Evolutionary conservation across 495 filamentous ascomycete genomes (phyloP), one percentile per base, ranked within the genome.

Genomic region (Chaetomium fimeti): DNA sequence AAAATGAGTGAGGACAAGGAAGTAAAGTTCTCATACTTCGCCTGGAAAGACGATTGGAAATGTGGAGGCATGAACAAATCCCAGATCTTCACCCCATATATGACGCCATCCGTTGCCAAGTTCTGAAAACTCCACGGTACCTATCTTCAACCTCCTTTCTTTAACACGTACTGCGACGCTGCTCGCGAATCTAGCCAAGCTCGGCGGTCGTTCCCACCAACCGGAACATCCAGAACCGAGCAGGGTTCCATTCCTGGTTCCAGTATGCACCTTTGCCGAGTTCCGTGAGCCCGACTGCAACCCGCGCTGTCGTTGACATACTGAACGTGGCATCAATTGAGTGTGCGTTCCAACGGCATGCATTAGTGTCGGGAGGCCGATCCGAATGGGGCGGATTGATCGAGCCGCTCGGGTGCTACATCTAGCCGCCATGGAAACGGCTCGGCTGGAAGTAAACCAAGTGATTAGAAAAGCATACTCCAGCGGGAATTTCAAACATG

Each of bases 81-180:
- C 51, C 28, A 40, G 16, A 38, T 22, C 36, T 15, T 57, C 38
- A 18, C 32, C 6, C 29, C 18, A 13, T 36, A 43, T 43, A 47
- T 59, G 56, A 59, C 56, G 56, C 56, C 56, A 59, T 59, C 20
- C 24, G 11, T 15, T 59, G 16, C 56, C 56, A n/a, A 43, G 42
- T 36, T 13, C 15, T 20, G 15, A 25, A n/a, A 22, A 2, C 29
- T 15, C n/a, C 29, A 57, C n/a, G 13, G 40, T 11, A 29, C n/a
- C n/a, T 12, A 6, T 24, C 28, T 36, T 36, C 32, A 36, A 36
- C 8, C 8, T 36, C 8, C 32, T 36, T 36, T 36, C 5, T 9
- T 12, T 12, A 28, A 11, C 38, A 16, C 22, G 3, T 18, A 16
- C 2, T 40, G 25, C 54, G 4, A 24, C 32, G 20, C 27, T 20